A percentile compares a stretch with the other conserved stretches of the same genome.
Evolutionary conservation across 768 basidiomycete genomes (phyloP).

Genomic region (Thelephora aurantiotincta): DNA sequence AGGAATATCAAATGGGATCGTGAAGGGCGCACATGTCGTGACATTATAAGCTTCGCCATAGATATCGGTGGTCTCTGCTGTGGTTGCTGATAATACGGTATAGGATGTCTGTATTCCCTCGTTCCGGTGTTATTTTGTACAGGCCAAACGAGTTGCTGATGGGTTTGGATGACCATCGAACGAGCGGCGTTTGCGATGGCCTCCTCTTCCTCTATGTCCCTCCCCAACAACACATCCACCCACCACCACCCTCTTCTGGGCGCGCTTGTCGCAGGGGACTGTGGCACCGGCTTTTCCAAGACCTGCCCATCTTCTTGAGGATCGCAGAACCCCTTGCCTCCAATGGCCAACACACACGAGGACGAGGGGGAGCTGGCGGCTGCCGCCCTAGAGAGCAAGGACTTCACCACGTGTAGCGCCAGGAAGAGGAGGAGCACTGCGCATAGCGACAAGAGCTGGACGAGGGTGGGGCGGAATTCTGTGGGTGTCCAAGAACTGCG

Average conservation of each 20-base stretch:
- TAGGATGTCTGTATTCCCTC: not conserved
- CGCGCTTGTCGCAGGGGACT: too few species aligned
- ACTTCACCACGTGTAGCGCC: too few species aligned
- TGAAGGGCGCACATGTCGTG: constrained; percentile 12
- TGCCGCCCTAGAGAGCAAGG: too few species aligned
- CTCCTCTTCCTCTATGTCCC: not conserved
- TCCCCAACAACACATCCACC: not conserved
- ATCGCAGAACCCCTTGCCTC: too few species aligned
- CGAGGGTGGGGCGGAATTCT: too few species aligned
- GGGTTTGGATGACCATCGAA: not conserved
- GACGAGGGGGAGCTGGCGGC: too few species aligned
- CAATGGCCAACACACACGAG: too few species aligned
- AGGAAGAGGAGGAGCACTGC: too few species aligned
- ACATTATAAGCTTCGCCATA: constrained; percentile 20
- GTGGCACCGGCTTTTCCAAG: too few species aligned
- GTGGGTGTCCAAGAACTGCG: too few species aligned
- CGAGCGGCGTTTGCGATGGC: not conserved
- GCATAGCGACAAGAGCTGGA: too few species aligned
- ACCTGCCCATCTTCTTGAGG: too few species aligned
- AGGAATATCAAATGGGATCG: constrained; percentile 5
- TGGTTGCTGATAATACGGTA: not conserved
- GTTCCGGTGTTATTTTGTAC: not conserved
- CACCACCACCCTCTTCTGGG: not conserved
- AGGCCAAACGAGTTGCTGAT: not conserved
- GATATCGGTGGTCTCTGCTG: constrained; percentile 12